Base-by-base conservation (phyloP, 2,329 filamentous ascomycete genomes). In the Stachybotrys chlorohalonatus region DNA sequence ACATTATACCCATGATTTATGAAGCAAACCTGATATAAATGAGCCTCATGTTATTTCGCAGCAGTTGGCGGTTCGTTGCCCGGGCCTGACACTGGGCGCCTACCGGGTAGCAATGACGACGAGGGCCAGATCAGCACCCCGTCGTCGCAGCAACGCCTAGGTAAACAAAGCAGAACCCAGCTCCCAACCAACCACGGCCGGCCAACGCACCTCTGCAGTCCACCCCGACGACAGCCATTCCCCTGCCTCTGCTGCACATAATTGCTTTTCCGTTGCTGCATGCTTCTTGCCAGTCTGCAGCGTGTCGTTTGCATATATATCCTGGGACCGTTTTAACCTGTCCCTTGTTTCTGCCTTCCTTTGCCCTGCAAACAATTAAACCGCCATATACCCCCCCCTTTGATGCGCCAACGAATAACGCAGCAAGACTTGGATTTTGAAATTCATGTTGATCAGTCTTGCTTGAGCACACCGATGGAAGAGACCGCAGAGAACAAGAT, bases 371-470 rank as follows among this genome's bases (percentile, higher is more conserved):
- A 56, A 60, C 53, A 55, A 53, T 24, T 24, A 24, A 4, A 24
- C 24, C 24, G 24, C 50, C 47, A 55, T 42, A 53, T 47, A 55
- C 52, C 52, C 57, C 53, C 52, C 49, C 58, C 54, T n/a, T n/a
- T 8, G 16, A 66, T 67, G 63, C 60, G 64, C 62, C 63, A 66
- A 58, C 62, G 62, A 47, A 63, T 60, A 16, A 63, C 59, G 57
- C 60, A 57, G 51, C 60, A 64, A 54, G 70, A 75, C 56, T 60
- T 69, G 59, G 71, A 78, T 59, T 78, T 80, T 57, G 65, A 76
- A 8, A 79, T 76, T 59, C 74, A 75, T 68, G 68, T 76, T 62
- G 76, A 80, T 62, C 64, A 65, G 48, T 77, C 73, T 53, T 77
- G 73, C 60, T 50, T 73, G 54, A 73, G 66, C 62, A 68, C 68